Base-by-base conservation (phyloP, 2,329 filamentous ascomycete species). In the Ceratocystis lukuohia region DNA sequence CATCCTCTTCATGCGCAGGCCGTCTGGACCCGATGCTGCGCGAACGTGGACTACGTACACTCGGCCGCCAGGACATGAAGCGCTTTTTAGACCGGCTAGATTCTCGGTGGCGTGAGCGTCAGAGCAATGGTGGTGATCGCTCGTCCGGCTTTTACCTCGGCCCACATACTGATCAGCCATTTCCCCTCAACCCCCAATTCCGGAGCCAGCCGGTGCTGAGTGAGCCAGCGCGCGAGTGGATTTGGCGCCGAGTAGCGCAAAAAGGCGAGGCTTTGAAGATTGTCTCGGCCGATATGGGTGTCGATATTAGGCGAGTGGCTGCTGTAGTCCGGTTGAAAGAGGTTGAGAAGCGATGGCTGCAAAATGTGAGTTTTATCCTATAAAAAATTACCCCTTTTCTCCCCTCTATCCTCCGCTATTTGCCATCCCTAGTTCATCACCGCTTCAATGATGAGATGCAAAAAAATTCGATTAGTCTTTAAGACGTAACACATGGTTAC, bases 391-490 rank as follows among this genome's bases (percentile, higher is more conserved):
- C 7, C 12, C 62, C 64, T n/a, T 25, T 22, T 25, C 46, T 65
- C 69, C 67, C 44, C 12, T 12, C 62, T 46, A 17, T 25, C 59
- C 28, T 41, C 12, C 10, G 3, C 37, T 15, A 41, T 15, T 4
- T 12, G 3, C 10, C 10, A 41, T 41, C 1, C 12, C 10, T 41
- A 41, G 10, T 12, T 41, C 3, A 41, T 12, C 10, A 12, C 41
- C 20, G 62, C 61, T 72, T 71, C 69, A 64, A 76, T 84, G 82
- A 85, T 85, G 82, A 84, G 75, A 73, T 71, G 74, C 75, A 78
- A 84, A 82, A 83, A 84, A 86, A 87, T 88, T 88, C 93, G 93
- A 96, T 97, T 96, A 96, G 93, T 97, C 93, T 96, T 95, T 82
- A 96, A 96, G 92, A 97, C 92, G 86, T 76, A 79, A 68, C 75